Evolutionary conservation across 805 yeast species (phyloP), one percentile per base, ranked within the genome.

Genomic region (Teunomyces gatunensis): DNA sequence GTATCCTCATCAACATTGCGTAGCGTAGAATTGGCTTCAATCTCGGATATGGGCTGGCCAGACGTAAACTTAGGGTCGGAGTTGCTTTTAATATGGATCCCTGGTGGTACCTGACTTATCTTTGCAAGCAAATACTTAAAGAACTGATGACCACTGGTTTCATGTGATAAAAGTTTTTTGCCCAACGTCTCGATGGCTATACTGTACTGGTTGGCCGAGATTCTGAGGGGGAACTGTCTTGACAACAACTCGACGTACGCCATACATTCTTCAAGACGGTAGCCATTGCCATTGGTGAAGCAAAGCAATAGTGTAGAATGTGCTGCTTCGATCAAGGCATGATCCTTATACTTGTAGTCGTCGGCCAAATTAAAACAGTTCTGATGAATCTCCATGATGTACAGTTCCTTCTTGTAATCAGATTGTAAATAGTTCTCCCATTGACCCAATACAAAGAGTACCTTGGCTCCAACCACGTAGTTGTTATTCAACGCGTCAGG

Each of bases 181-280:
- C 86, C 80, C 25, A 84, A 63, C 0, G 83, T 75, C 53, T 76
- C 82, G 15, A 81, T 65, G 0, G 87, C 89, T 17, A 83, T 70
- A 20, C 71, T 70, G 17, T 83, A 65, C 57, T 85, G 92, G 6
- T 62, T 58, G 3, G 81, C 65, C 0, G 87, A 78, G 15, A 86
- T 55, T 1, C 72, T 56, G 0, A 50, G 49, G 0, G 92, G 92
- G 55, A 83, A 86, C 50, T 85, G 85, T 1, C 62, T 52, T 6
- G 79, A 56, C 1, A 81, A 68, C 17, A 80, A 63, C 3, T 68
- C 68, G 6, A 81, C 60, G 54, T 85, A 85, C 32, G 61, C 45
- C 34, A 67, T 49, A 17, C 60, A 57, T 36, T 60, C 58, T 9
- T 49, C 44, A 7, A 65, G 39, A 25, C 55, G 52, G 10, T 48